A percentile compares a stretch with the other conserved stretches of the same genome.
Conservation (phyloP, 768 basidiomycete genomes). For the Infundibulicybe gibba region DNA sequence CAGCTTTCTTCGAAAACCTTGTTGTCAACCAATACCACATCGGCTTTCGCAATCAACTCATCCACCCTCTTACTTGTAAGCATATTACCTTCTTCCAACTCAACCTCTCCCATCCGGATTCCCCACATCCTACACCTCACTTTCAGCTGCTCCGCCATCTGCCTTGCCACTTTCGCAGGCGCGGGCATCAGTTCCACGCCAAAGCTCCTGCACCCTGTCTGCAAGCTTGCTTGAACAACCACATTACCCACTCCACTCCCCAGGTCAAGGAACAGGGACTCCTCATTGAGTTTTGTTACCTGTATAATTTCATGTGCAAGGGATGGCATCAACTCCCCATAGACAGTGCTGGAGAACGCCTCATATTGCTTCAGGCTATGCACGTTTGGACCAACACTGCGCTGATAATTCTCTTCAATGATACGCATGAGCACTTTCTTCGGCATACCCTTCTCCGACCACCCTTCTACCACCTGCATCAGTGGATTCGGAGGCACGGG, state of each 20-base stretch:
- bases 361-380: constrained; percentile 75
- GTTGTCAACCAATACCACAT: constrained; percentile 90
- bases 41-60: constrained; percentile 72
- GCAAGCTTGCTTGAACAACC: constrained; percentile 75
- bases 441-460: constrained; percentile 55
- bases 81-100: constrained; percentile 87
- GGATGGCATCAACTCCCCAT: constrained; percentile 85
- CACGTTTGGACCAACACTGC: constrained; percentile 89
- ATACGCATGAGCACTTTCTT: constrained; percentile 69
- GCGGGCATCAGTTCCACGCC: constrained; percentile 77
- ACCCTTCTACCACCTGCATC: constrained; percentile 41
- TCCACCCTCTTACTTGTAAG: constrained; percentile 61
- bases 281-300: constrained; percentile 49
- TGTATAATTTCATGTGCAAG: constrained; percentile 72
- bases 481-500: constrained; percentile 44
- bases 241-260: no score
- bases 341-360: constrained; percentile 81
- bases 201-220: constrained; percentile 73
- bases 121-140: constrained; percentile 92
- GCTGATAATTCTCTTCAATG: constrained; percentile 89
- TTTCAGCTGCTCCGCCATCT: constrained; percentile 71
- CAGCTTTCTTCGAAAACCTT: constrained; percentile 75
- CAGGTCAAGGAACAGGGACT: constrained; percentile 75
- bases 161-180: constrained; percentile 76
- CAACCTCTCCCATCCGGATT: constrained; percentile 66